phyloP scores from a whole-genome alignment of 371 early-diverging fungal species.

The Choanephora cucurbitarum region DNA sequence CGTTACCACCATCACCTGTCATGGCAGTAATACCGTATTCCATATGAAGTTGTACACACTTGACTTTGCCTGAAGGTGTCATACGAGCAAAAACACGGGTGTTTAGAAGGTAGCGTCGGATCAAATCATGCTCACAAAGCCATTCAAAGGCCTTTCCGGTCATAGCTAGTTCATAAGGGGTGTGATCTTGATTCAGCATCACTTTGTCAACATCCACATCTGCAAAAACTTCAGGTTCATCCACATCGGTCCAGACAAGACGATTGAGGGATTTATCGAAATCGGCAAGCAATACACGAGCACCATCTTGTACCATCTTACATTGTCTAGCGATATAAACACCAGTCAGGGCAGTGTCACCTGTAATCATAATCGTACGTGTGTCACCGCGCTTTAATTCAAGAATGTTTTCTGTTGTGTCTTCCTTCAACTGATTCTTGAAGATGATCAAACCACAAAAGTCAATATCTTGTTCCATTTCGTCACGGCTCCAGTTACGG shows the following conservation, averaged over 20 bases:
- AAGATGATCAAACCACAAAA: conserved; percentile 83
- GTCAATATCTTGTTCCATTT: conserved; percentile 66
- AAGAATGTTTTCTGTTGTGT: conserved; percentile 70
- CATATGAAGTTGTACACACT: conserved; percentile 76
- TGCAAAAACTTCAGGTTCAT: conserved; percentile 37
- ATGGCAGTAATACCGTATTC: conserved; percentile 77
- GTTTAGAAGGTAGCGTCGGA: conserved; percentile 53
- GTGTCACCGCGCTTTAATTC: conserved; percentile 77
- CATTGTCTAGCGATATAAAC: conserved; percentile 82
- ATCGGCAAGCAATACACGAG: conserved; percentile 57
- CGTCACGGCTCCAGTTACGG: conserved; percentile 55
- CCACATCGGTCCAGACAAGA: conserved; percentile 59
- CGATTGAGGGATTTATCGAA: conserved; percentile 27
- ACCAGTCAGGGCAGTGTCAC: conserved; percentile 90
- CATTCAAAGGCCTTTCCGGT: conserved; percentile 72
- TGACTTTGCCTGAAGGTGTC: conserved; percentile 73
- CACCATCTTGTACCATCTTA: conserved; percentile 59
- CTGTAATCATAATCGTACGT: conserved; percentile 90
- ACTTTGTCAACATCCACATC: conserved; percentile 39
- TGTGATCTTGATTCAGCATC: conserved; percentile 32
- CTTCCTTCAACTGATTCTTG: conserved; percentile 84
- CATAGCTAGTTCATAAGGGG: conserved; percentile 65
- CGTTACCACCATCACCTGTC: conserved; percentile 98
- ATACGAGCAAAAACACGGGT: conserved; percentile 80
- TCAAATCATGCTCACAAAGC: conserved; percentile 43